Evolutionary conservation across 164 flowering plant species (phyloP).

Genomic region (grape (Vitis vinifera)): ASM3070453v1 NC_081809.1:1435001-1435500

Average conservation of each 20-base stretch:
- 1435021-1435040: slow-evolving; percentile 12
- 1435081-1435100: slow-evolving; percentile 18
- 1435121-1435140: slow-evolving; percentile 42
- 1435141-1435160: slow-evolving; percentile 43
- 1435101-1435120: slow-evolving; percentile 21
- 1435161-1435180: slow-evolving; percentile 69
- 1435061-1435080: slow-evolving; percentile 13
- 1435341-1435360: slow-evolving; percentile 62
- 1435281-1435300: slow-evolving; percentile 65
- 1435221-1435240: slow-evolving; percentile 62
- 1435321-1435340: slow-evolving; percentile 55
- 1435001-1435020: slow-evolving; percentile 25
- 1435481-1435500: too few relatives aligned
- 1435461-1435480: too few relatives aligned
- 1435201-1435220: slow-evolving; percentile 75
- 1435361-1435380: slow-evolving; percentile 73
- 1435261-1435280: slow-evolving; percentile 64
- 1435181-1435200: slow-evolving; percentile 63
- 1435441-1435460: too few relatives aligned
- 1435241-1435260: slow-evolving; percentile 72
- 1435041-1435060: slow-evolving; percentile 20
- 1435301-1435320: slow-evolving; percentile 43
- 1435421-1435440: neutral
- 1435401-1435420: neutral
- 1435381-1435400: slow-evolving; percentile 4